Conservation (phyloP, 768 basidiomycete genomes). For the Leccinum imitatum region DNA sequence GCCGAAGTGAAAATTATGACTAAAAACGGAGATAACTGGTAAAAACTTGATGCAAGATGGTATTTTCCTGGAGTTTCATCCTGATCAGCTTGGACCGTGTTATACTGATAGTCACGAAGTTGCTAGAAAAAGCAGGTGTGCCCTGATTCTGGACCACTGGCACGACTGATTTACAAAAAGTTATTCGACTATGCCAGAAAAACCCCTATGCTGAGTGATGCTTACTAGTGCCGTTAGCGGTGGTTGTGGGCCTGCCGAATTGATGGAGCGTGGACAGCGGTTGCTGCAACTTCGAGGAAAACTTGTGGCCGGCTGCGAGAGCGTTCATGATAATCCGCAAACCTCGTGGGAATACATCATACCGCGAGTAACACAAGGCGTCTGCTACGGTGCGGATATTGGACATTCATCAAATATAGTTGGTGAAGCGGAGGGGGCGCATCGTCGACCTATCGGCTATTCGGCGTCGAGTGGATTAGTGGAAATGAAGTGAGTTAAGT, state of each 20-base stretch:
- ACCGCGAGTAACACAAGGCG: conserved; percentile 12
- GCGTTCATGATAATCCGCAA: conserved; percentile 13
- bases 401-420: conserved; percentile 17
- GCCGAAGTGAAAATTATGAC: conserved; percentile 1
- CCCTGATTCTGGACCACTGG: conserved; percentile 7
- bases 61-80: conserved; percentile 3
- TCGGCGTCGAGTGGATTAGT: conserved; percentile 22
- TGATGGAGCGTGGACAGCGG: conserved; percentile 8
- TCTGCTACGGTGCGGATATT: conserved; percentile 30
- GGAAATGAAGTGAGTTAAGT: conserved; percentile 6
- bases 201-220: neutral
- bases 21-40: conserved; percentile 11
- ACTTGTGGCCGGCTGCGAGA: conserved; percentile 26
- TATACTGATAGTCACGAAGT: neutral
- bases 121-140: neutral
- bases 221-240: conserved; percentile 4
- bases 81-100: conserved; percentile 2
- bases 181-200: neutral
- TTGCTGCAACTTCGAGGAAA: conserved; percentile 18
- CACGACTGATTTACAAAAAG: conserved; percentile 1
- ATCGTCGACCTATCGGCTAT: conserved; percentile 18
- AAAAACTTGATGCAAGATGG: conserved; percentile 9
- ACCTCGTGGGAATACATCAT: conserved; percentile 17
- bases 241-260: conserved; percentile 4
- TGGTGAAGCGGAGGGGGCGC: conserved; percentile 7